phyloP scores from a whole-genome alignment of 2,329 filamentous ascomycete species.

The Calonectria henricotiae region DNA sequence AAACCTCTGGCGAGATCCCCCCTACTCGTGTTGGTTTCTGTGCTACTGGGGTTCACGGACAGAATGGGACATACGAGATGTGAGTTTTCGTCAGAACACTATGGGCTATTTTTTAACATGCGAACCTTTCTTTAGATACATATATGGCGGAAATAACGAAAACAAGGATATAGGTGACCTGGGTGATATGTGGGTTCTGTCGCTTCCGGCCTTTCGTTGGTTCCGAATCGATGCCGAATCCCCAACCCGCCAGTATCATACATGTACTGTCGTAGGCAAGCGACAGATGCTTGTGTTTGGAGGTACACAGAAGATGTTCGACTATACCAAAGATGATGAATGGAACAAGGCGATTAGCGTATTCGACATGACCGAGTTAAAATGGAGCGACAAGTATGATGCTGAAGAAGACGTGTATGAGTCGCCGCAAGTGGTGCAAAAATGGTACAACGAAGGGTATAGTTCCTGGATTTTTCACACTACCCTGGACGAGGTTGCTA shows the following conservation, averaged over 20 bases:
- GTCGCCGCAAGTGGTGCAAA: neutral
- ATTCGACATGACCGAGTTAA: conserved; percentile 19
- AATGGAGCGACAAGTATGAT: conserved; percentile 7
- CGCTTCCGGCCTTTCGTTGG: conserved; percentile 3
- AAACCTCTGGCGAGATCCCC: neutral
- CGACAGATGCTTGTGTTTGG: conserved; percentile 12
- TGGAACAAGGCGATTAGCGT: neutral
- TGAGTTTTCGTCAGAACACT: neutral
- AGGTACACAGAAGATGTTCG: neutral
- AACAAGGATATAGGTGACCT: neutral
- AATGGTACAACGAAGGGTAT: conserved; percentile 4
- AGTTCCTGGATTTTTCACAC: too few species aligned
- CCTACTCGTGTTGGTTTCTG: neutral
- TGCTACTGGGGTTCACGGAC: neutral
- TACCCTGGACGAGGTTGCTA: neutral
- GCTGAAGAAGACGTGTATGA: neutral
- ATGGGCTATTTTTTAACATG: too few species aligned
- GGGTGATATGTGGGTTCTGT: conserved; percentile 3
- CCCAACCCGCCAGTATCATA: conserved; percentile 5
- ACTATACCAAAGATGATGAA: neutral
- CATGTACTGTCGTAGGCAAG: neutral
- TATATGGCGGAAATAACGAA: conserved; percentile 9
- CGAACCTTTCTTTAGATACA: neutral
- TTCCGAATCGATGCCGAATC: neutral
- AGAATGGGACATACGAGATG: conserved; percentile 9